phyloP scores from a whole-genome alignment of 106 monocot genomes.

The Dendrobium nobile region DNA sequence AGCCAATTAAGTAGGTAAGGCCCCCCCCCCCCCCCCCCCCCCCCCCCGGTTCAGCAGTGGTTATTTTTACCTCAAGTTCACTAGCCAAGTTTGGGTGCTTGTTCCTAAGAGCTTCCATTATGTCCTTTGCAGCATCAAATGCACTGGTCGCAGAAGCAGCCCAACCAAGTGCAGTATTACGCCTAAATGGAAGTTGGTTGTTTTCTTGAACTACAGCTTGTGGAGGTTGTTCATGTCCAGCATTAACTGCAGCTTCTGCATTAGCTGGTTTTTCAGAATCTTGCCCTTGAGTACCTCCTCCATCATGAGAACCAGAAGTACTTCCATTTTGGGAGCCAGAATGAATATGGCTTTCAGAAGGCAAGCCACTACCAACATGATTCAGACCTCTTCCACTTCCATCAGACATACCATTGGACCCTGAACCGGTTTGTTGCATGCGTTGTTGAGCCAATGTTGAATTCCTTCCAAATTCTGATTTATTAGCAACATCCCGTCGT shows the following conservation, averaged over 20 bases:
- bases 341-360: constrained; percentile 47
- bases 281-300: constrained; percentile 56
- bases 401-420: constrained; percentile 35
- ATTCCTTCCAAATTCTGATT: constrained; percentile 78
- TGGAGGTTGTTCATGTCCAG: constrained; percentile 54
- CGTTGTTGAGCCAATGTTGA: constrained; percentile 70
- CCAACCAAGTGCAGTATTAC: constrained; percentile 55
- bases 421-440: constrained; percentile 59
- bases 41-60: background rate
- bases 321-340: constrained; percentile 34
- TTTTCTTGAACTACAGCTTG: constrained; percentile 39
- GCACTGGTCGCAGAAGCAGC: constrained; percentile 81
- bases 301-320: constrained; percentile 52
- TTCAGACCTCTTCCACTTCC: constrained; percentile 44
- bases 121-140: constrained; percentile 98
- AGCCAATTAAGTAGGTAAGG: too few species aligned
- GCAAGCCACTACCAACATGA: constrained; percentile 28
- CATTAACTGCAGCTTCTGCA: constrained; percentile 39
- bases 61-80: constrained; percentile 80
- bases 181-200: constrained; percentile 38
- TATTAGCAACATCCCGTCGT: constrained; percentile 82
- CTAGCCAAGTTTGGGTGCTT: constrained; percentile 88
- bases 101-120: constrained; percentile 96
- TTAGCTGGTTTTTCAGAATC: constrained; percentile 55
- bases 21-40: too few species aligned